Conservation (phyloP, 2,329 filamentous ascomycete species). For the Colletotrichum tropicale region DNA sequence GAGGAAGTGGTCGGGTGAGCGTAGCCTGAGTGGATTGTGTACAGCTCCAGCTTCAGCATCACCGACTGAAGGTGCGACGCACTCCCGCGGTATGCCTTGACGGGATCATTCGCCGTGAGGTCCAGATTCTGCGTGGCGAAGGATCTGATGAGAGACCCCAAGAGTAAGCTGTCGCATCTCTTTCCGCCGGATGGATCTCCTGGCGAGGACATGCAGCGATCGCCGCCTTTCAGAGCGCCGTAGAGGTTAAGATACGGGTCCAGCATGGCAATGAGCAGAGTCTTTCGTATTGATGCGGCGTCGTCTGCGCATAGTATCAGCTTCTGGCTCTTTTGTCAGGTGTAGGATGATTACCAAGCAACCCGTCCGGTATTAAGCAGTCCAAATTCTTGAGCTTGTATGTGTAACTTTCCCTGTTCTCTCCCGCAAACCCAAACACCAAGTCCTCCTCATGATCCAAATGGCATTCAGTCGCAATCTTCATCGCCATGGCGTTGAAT, state of each 20-base stretch:
- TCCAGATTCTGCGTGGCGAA: background rate
- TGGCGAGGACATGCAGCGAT: conserved; percentile 1
- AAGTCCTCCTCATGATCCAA: background rate
- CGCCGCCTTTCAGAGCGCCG: background rate
- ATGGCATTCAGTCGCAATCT: conserved; percentile 26
- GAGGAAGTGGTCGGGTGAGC: background rate
- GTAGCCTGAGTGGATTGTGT: background rate
- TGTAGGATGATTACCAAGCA: background rate
- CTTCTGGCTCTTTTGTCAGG: accelerated
- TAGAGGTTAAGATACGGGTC: background rate
- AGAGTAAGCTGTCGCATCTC: conserved; percentile 10
- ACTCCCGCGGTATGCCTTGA: background rate
- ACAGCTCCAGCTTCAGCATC: background rate
- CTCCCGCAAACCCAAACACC: background rate
- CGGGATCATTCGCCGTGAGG: background rate
- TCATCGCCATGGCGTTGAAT: conserved; percentile 25
- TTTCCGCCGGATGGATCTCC: background rate
- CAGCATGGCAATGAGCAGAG: background rate
- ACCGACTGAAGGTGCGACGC: background rate
- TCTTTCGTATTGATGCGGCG: background rate
- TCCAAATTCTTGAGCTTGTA: conserved; percentile 4
- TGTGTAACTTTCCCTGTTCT: background rate
- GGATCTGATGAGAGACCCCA: conserved; percentile 10
- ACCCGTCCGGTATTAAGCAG: background rate
- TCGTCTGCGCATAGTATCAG: background rate